phyloP scores from a whole-genome alignment of 495 filamentous ascomycete genomes.

The Trichoderma gamsii region DNA sequence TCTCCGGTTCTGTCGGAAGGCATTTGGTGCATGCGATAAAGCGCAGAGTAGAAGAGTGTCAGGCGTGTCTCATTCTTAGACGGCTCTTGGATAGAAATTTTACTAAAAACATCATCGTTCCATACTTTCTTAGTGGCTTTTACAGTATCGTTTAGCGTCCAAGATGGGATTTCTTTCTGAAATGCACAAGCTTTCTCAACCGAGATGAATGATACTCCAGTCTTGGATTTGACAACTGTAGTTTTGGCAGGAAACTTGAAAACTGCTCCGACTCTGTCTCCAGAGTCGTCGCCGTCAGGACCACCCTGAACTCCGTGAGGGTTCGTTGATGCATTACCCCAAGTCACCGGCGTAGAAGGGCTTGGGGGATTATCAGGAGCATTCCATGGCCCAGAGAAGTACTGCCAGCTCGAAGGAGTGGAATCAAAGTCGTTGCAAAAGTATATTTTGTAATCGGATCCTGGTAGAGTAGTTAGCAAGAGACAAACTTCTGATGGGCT shows the following conservation, averaged over 20 bases:
- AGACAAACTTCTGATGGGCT: conserved; percentile 32
- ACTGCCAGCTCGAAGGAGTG: conserved; percentile 39
- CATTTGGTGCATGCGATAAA: conserved; percentile 67
- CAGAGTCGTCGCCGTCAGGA: background rate
- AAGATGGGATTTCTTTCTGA: conserved; percentile 50
- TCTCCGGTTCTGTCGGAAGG: conserved; percentile 68
- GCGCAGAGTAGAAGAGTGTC: conserved; percentile 53
- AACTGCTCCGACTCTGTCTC: conserved; percentile 35
- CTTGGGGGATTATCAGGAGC: conserved; percentile 26
- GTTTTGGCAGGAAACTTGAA: conserved; percentile 34
- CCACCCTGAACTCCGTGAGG: background rate
- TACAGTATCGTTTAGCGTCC: conserved; percentile 41
- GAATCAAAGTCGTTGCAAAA: conserved; percentile 63
- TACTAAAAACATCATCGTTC: conserved; percentile 57
- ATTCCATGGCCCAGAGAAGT: conserved; percentile 30
- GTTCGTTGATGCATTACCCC: conserved; percentile 14
- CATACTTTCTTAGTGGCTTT: conserved; percentile 44
- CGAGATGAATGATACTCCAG: conserved; percentile 68
- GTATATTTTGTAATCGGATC: conserved; percentile 62
- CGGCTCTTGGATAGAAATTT: conserved; percentile 53
- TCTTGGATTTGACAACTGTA: conserved; percentile 49
- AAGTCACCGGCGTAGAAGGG: conserved; percentile 22
- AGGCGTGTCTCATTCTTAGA: conserved; percentile 44
- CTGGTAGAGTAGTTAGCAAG: conserved; percentile 56
- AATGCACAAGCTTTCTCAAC: conserved; percentile 53